These are phyloP conservation scores for Galerina sulciceps DNA, from an alignment of 768 basidiomycete genomes.

Conservation along the genomic window DNA sequence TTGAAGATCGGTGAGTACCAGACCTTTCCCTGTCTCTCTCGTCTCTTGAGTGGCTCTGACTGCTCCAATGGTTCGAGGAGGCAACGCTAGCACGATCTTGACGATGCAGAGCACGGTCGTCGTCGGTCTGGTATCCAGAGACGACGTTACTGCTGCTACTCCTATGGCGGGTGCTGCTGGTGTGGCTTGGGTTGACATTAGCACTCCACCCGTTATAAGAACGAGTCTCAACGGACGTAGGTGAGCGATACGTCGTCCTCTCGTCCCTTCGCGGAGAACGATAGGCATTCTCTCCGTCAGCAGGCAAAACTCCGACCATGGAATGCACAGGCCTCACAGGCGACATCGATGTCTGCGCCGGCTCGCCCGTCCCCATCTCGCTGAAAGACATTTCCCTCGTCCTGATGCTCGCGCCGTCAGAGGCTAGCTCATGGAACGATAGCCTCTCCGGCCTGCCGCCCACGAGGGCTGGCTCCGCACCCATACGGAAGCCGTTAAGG, in stretches of 20 bases:
- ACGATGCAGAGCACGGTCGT: neutral
- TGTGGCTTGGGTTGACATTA: neutral
- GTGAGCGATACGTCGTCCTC: constrained; percentile 7
- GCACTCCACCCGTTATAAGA: neutral
- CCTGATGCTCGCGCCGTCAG: constrained; percentile 15
- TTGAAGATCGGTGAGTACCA: neutral
- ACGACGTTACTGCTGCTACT: neutral
- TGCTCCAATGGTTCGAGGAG: neutral
- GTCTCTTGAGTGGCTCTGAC: neutral
- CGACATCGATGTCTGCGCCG: constrained; percentile 9
- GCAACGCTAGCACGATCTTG: neutral
- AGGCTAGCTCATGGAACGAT: constrained; percentile 7
- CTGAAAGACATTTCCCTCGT: constrained; percentile 17
- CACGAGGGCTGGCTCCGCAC: neutral
- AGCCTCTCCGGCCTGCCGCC: neutral
- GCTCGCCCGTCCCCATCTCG: constrained; percentile 6
- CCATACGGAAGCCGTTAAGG: constrained; percentile 10
- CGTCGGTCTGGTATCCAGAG: neutral
- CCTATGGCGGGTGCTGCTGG: neutral
- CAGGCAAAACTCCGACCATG: constrained; percentile 30
- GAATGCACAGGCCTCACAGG: constrained; percentile 22
- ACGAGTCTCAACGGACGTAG: constrained; percentile 10
- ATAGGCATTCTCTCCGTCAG: neutral
- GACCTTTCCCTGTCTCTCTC: too few species aligned
- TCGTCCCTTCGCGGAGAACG: neutral